These are phyloP conservation scores for Zygoascus tannicola DNA, from an alignment of 805 yeast genomes.

Conservation along the genomic window DNA sequence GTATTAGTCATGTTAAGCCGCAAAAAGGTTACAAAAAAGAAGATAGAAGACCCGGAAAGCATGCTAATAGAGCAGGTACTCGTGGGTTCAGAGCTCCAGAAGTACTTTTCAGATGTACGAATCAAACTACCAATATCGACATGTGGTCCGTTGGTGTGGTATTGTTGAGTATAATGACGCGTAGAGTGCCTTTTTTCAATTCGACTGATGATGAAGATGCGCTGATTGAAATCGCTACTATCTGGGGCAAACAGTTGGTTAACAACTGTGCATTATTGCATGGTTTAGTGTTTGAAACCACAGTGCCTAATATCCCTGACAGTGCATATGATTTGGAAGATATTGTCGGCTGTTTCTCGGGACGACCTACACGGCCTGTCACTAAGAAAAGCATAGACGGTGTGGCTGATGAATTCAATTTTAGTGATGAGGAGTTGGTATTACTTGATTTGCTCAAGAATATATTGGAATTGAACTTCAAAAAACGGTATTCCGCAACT, in stretches of 20 bases:
- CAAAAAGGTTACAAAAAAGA: slow-evolving; percentile 73
- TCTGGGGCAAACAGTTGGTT: slow-evolving; percentile 70
- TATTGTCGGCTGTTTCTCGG: slow-evolving; percentile 29
- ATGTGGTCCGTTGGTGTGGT: slow-evolving; percentile 92
- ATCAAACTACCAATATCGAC: slow-evolving; percentile 74
- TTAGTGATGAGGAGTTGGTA: slow-evolving; percentile 10
- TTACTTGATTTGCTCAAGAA: slow-evolving; percentile 32
- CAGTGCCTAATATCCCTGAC: slow-evolving; percentile 42
- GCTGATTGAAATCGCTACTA: slow-evolving; percentile 65
- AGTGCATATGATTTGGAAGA: slow-evolving; percentile 33
- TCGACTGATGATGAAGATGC: slow-evolving; percentile 94
- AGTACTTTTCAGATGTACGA: slow-evolving; percentile 75
- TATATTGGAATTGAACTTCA: slow-evolving; percentile 64
- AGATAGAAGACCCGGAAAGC: slow-evolving; percentile 76
- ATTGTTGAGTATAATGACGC: slow-evolving; percentile 61
- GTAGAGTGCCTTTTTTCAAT: slow-evolving; percentile 88
- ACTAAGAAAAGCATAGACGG: neutral
- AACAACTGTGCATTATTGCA: slow-evolving; percentile 72
- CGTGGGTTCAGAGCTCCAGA: slow-evolving; percentile 94
- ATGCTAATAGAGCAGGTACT: slow-evolving; percentile 97
- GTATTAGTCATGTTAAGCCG: slow-evolving; percentile 16
- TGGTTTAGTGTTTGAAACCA: slow-evolving; percentile 77
- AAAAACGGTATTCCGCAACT: slow-evolving; percentile 53
- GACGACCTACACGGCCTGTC: slow-evolving; percentile 11
- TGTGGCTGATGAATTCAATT: too few species aligned